Percentiles rank a stretch among this genome's conserved stretches.
Evolutionary conservation across 345 rosid genomes (phyloP).

Genomic region (Physaria fendleri): DNA sequence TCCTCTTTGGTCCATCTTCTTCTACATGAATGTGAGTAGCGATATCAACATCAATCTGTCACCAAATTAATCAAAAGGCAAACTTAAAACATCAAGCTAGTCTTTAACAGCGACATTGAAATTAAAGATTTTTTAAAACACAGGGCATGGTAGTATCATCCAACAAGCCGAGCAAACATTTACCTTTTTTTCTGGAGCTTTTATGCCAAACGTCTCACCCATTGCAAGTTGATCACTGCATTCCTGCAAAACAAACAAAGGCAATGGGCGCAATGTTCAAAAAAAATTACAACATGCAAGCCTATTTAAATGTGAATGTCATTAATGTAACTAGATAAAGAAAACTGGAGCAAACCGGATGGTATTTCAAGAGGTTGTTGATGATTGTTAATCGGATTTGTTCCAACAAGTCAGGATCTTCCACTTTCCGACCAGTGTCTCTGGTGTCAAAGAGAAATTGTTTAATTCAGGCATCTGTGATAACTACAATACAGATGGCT

Average conservation of each 20-base stretch:
- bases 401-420: constrained; percentile 88
- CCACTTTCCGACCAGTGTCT: constrained; percentile 92
- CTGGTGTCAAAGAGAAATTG: constrained; percentile 32
- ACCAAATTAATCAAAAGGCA: constrained; percentile 11
- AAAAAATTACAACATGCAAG: not conserved
- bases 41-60: constrained; percentile 87
- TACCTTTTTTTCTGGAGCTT: constrained; percentile 88
- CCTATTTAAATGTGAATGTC: not conserved
- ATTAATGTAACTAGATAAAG: not conserved
- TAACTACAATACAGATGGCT: not conserved
- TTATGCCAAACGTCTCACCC: constrained; percentile 94
- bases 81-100: not conserved
- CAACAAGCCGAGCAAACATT: not conserved
- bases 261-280: not conserved
- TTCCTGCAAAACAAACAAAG: constrained; percentile 46
- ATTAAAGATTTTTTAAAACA: not conserved
- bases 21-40: too few relatives aligned
- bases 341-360: constrained; percentile 61
- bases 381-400: constrained; percentile 86
- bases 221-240: constrained; percentile 84
- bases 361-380: constrained; percentile 89
- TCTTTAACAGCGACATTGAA: not conserved
- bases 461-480: not conserved
- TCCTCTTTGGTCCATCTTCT: too few relatives aligned
- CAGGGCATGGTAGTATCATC: not conserved